Conservation (phyloP, 2,329 filamentous ascomycete species). For the Leptographium procerum region DNA sequence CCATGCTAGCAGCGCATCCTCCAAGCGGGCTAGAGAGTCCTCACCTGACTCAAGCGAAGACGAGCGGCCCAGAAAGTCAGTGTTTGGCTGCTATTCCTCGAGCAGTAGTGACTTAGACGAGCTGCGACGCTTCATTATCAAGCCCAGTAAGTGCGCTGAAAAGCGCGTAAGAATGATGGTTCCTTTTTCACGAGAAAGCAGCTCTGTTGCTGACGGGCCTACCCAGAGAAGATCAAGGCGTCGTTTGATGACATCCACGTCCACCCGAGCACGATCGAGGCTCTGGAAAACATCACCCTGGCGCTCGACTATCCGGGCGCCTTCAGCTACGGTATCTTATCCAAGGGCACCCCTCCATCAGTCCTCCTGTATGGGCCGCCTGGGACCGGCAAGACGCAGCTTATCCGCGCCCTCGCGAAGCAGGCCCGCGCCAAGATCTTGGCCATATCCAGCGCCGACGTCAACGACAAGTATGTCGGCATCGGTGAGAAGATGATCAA, state of each 20-base stretch:
- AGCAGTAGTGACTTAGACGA: neutral
- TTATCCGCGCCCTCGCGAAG: conserved; percentile 15
- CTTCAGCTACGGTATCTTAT: conserved; percentile 14
- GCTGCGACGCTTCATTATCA: neutral
- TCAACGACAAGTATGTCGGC: conserved; percentile 12
- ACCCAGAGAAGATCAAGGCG: neutral
- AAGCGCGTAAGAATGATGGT: neutral
- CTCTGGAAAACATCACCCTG: neutral
- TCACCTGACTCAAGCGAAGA: neutral
- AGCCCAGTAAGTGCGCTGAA: neutral
- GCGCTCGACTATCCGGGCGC: neutral
- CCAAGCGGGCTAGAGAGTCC: neutral
- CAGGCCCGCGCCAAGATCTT: conserved; percentile 15
- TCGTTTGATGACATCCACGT: neutral
- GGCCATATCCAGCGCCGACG: conserved; percentile 8
- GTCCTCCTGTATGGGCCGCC: conserved; percentile 19
- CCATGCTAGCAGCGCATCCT: neutral
- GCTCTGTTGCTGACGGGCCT: neutral
- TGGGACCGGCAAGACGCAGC: conserved; percentile 19
- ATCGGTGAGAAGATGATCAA: conserved; percentile 18
- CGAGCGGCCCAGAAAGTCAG: neutral
- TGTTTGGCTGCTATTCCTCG: neutral
- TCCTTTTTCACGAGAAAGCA: neutral
- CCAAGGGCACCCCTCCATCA: conserved; percentile 10
- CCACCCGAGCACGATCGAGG: neutral